Percentiles rank a stretch among this genome's conserved stretches.
These are phyloP conservation scores for Aspergillaceae sp. DNA, from an alignment of 2,329 filamentous ascomycete species.

Conservation along the genomic window DNA sequence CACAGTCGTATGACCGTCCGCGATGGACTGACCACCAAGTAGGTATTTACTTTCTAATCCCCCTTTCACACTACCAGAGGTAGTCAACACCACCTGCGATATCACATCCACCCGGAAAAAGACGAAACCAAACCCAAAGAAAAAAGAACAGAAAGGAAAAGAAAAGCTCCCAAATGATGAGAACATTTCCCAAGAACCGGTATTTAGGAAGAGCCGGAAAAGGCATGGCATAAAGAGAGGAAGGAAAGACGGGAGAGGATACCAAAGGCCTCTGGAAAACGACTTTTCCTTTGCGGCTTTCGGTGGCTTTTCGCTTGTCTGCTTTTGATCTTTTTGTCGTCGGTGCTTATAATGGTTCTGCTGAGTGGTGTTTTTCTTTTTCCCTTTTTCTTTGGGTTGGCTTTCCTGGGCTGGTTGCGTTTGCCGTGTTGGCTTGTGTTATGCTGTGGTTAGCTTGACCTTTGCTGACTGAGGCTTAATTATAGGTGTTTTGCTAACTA, in stretches of 20 bases:
- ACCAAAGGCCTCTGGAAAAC: background rate
- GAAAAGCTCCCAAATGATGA: constrained; percentile 30
- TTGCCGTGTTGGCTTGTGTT: background rate
- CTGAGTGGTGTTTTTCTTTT: constrained; percentile 27
- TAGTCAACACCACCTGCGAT: background rate
- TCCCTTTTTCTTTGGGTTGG: background rate
- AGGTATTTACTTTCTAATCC: background rate
- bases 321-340: constrained; percentile 26
- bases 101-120: background rate
- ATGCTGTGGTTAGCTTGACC: background rate
- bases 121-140: background rate
- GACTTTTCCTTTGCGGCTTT: background rate
- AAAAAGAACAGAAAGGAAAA: background rate
- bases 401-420: background rate
- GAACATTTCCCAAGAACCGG: constrained; percentile 33
- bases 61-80: background rate
- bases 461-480: background rate
- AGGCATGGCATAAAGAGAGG: constrained; percentile 32
- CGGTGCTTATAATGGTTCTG: constrained; percentile 42
- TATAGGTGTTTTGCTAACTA: too few relatives aligned
- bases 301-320: background rate
- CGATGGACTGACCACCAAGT: background rate
- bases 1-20: background rate
- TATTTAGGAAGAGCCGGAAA: constrained; percentile 42
- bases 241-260: constrained; percentile 9